Conservation (phyloP, 2,329 filamentous ascomycete species). For the Ascochyta viciae-villosae region DNA sequence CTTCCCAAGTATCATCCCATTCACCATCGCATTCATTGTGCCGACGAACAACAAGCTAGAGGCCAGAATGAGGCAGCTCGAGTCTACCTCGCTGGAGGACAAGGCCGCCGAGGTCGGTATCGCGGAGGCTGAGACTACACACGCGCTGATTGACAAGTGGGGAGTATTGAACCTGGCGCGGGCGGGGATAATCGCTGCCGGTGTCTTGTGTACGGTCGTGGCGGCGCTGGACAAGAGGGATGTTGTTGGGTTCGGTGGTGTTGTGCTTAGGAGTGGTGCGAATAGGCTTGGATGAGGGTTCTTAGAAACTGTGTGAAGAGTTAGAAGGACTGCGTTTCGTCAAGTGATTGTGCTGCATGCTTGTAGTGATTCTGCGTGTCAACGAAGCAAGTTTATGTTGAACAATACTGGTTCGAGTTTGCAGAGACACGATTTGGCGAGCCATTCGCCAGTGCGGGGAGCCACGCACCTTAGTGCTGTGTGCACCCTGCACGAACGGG, state of each 20-base stretch:
- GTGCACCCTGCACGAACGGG: too few relatives aligned
- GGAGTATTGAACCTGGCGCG: slow-evolving; percentile 60
- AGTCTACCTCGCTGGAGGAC: slow-evolving; percentile 47
- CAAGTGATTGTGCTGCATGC: too few relatives aligned
- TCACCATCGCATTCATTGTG: slow-evolving; percentile 57
- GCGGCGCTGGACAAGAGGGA: slow-evolving; percentile 39
- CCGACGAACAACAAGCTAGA: slow-evolving; percentile 59
- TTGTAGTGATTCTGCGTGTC: too few relatives aligned
- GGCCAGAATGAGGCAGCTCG: slow-evolving; percentile 52
- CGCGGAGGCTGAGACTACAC: slow-evolving; percentile 54
- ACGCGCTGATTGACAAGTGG: slow-evolving; percentile 64
- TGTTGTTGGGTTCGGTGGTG: slow-evolving; percentile 30
- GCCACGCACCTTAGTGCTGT: background rate
- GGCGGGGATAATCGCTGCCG: slow-evolving; percentile 43
- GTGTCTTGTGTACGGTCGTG: slow-evolving; percentile 32
- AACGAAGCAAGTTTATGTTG: too few relatives aligned
- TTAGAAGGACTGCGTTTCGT: too few relatives aligned
- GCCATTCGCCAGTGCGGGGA: too few relatives aligned
- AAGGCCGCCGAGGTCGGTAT: slow-evolving; percentile 44
- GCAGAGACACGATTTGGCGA: too few relatives aligned
- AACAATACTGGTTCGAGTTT: too few relatives aligned
- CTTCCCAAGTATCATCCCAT: slow-evolving; percentile 59
- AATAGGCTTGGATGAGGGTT: slow-evolving; percentile 16
- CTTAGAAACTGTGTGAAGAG: too few relatives aligned
- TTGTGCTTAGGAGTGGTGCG: slow-evolving; percentile 21